Base-by-base conservation (phyloP, 2,329 filamentous ascomycete genomes). In the Penicillium italicum region DNA sequence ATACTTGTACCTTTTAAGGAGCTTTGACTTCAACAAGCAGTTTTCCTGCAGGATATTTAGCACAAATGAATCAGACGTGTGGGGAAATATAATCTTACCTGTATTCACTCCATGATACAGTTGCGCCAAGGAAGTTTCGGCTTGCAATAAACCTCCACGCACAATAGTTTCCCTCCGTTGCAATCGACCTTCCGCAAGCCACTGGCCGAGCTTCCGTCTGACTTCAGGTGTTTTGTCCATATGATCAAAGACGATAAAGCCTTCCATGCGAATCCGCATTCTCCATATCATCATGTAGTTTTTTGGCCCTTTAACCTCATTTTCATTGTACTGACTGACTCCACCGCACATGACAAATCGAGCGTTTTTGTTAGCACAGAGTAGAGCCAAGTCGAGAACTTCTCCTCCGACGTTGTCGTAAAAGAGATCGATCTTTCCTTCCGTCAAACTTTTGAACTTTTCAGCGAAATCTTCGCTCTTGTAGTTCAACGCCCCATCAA, bases 401-500 rank as follows among this genome's bases (percentile, higher is more conserved):
- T 42, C 22, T 26, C 42, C 42, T 44, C 42, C 42, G 4, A 31
- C 42, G 18, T 28, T 31, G n/a, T 44, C 42, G 7, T 30, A 44
- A 20, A 28, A 44, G 28, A 44, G n/a, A 31, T 44, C 42, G 6
- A 31, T 28, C 24, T 31, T 31, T 18, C 28, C 28, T 16, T 14
- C n/a, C 11, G n/a, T 20, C 5, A 28, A 7, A 14, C n/a, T 3
- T 11, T 31, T 12, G 24, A 31, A 31, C 18, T 44, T 16, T 18
- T 44, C 11, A 6, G 42, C 42, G 52, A 55, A 58, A 22, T 42
- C 44, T 4, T 43, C 11, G 2, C 31, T 76, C 63, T 82, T 81
- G 69, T 84, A 84, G 71, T 84, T 81, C 54, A 85, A 60, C 62
- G 80, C 82, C 7, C 76, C 67, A 63, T 85, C 80, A 7, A 79